phyloP scores from a whole-genome alignment of 2,329 filamentous ascomycete species.

The Aspergillus puulaauensis region DNA sequence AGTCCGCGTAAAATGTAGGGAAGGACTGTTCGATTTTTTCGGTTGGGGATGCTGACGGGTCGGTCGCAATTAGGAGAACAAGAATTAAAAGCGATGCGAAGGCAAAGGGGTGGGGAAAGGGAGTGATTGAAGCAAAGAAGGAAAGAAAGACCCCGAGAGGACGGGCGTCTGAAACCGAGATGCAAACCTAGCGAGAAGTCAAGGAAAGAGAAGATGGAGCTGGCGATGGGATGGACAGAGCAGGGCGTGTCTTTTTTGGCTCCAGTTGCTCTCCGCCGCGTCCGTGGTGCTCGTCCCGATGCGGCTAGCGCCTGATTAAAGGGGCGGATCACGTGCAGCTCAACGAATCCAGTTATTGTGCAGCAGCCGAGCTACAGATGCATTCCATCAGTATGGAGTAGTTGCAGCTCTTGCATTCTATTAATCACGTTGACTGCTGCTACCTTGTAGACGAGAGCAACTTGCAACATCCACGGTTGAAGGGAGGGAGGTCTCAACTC shows the following conservation, averaged over 20 bases:
- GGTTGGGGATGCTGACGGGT: slow-evolving; percentile 1
- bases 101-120: slow-evolving; percentile 48
- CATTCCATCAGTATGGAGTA: too few species aligned
- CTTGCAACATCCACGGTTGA: too few species aligned
- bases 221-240: background rate
- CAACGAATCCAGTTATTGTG: too few species aligned
- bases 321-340: slow-evolving; percentile 16
- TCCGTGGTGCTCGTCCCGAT: slow-evolving; percentile 23
- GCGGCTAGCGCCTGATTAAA: slow-evolving; percentile 27
- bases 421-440: too few species aligned
- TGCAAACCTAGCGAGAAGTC: slow-evolving; percentile 7
- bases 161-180: slow-evolving; percentile 8
- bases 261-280: slow-evolving; percentile 20
- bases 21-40: slow-evolving; percentile 9
- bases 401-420: too few species aligned
- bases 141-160: slow-evolving; percentile 24
- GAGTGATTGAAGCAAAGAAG: slow-evolving; percentile 38
- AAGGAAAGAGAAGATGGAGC: slow-evolving; percentile 3
- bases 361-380: too few species aligned
- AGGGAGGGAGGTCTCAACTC: too few species aligned
- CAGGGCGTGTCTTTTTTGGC: slow-evolving; percentile 16
- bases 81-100: slow-evolving; percentile 15
- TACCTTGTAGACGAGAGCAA: too few species aligned
- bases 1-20: background rate
- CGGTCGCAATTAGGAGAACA: slow-evolving; percentile 12